phyloP scores from a whole-genome alignment of 108 stramenopile species.

The Nitzschia sp. region DNA sequence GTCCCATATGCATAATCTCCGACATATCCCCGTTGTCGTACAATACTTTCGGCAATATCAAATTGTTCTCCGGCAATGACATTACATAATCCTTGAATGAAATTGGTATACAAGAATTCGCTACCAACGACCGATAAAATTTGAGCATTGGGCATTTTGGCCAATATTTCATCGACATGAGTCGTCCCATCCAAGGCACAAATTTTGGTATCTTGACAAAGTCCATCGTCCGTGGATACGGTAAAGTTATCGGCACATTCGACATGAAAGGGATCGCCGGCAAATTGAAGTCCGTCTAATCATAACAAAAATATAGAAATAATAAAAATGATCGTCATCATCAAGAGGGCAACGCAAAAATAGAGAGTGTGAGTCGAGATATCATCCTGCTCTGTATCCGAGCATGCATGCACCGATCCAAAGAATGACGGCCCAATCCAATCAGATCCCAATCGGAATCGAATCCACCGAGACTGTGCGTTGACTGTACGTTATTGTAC shows the following conservation, averaged over 20 bases:
- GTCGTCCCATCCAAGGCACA: slow-evolving; percentile 6
- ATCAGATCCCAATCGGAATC: too few relatives aligned
- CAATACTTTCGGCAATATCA: neutral
- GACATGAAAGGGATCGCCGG: neutral
- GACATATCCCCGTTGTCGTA: neutral
- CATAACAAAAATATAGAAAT: too few relatives aligned
- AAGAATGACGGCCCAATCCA: too few relatives aligned
- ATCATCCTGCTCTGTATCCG: too few relatives aligned
- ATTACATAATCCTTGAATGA: neutral
- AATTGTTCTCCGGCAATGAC: slow-evolving; percentile 6
- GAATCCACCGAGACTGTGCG: too few relatives aligned
- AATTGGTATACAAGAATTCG: slow-evolving; percentile 6
- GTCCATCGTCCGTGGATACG: neutral
- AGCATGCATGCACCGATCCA: too few relatives aligned
- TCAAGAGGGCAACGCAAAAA: too few relatives aligned
- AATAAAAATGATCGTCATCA: too few relatives aligned
- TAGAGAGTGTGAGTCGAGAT: too few relatives aligned
- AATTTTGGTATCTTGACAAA: slow-evolving; percentile 5
- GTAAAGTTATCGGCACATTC: neutral
- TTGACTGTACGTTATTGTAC: too few relatives aligned
- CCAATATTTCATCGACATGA: neutral
- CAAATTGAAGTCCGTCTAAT: neutral
- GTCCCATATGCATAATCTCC: neutral
- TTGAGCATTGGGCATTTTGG: neutral
- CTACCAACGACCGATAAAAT: neutral